Conservation (phyloP, 2,329 filamentous ascomycete genomes). For the Trichoderma koningii region DNA sequence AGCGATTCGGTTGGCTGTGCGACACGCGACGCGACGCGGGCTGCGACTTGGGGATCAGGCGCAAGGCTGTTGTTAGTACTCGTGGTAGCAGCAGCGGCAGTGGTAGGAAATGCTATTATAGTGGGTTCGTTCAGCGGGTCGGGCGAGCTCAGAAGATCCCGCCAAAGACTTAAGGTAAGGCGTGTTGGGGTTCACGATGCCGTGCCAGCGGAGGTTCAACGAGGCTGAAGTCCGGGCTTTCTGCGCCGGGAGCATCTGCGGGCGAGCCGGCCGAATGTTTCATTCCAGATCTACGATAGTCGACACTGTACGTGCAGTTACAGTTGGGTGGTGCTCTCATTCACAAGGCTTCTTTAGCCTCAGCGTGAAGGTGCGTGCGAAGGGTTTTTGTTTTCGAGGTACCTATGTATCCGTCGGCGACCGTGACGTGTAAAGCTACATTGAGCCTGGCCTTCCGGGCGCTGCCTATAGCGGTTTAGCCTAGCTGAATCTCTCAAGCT, state of each 20-base stretch:
- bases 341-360: conserved; percentile 17
- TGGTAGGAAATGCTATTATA: conserved; percentile 33
- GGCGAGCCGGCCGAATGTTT: conserved; percentile 6
- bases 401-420: conserved; percentile 9
- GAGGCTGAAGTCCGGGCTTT: conserved; percentile 32
- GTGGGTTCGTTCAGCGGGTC: conserved; percentile 51
- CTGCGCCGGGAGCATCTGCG: conserved; percentile 38
- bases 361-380: conserved; percentile 19
- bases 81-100: no score
- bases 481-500: background rate
- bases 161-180: conserved; percentile 35
- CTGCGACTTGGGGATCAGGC: conserved; percentile 31
- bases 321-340: no score
- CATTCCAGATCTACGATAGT: conserved; percentile 14
- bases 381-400: background rate
- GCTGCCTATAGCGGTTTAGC: conserved; percentile 18
- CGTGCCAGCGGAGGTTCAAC: conserved; percentile 42
- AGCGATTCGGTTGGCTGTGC: conserved; percentile 47
- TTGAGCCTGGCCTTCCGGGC: conserved; percentile 1
- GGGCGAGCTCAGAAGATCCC: conserved; percentile 52
- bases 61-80: conserved; percentile 32
- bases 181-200: conserved; percentile 41
- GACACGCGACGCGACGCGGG: conserved; percentile 47
- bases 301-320: background rate
- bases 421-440: conserved; percentile 17